Base-by-base conservation (phyloP, 225 moss, liverwort and hornwort genomes). In the Marchantia polymorpha region DNA sequence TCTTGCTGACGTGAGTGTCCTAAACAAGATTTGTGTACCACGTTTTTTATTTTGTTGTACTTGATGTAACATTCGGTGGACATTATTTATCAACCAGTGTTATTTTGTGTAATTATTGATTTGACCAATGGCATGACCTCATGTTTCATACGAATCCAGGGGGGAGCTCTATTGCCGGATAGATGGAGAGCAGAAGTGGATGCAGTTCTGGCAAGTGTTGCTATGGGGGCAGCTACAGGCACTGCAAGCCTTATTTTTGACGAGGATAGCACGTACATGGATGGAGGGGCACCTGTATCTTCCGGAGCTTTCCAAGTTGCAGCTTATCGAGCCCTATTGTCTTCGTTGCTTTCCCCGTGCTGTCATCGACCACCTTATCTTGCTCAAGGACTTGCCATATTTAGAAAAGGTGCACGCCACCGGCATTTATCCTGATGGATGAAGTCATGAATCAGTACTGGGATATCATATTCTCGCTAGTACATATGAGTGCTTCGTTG, bases 171-270 rank as follows among this genome's bases (percentile, higher is more conserved):
- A 55, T 83, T 99, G 80, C 95, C 97, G 31, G 97, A 99, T 64
- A 90, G 99, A 31, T 91, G 95, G 93, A 91, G 99, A 90, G 89
- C 91, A 72, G 99, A 99, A 85, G 99, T 99, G 53, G 99, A 99
- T 82, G 88, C 87, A 78, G 93, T 93, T 23, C 83, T 95, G 74
- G 95, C 95, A 3, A 95, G 85, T 78, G 93, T 95, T 78, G 99
- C 99, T 20, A 92, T 95, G 92, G 91, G 91, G 50, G 99, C 93
- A 69, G 91, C 93, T 65, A 84, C 88, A 51, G 93, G 99, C 69
- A 86, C 89, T 56, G 83, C 86, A 50, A 90, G 87, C 81, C 86
- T 92, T 63, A 68, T 85, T 26, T 86, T 88, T 84, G 89, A 99
- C 64, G 94, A 94, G 71, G 99, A 99, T 64, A 87, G 81, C 74